Evolutionary conservation across 2,329 filamentous ascomycete genomes (phyloP).

Genomic region (Fusarium sp.): DNA sequence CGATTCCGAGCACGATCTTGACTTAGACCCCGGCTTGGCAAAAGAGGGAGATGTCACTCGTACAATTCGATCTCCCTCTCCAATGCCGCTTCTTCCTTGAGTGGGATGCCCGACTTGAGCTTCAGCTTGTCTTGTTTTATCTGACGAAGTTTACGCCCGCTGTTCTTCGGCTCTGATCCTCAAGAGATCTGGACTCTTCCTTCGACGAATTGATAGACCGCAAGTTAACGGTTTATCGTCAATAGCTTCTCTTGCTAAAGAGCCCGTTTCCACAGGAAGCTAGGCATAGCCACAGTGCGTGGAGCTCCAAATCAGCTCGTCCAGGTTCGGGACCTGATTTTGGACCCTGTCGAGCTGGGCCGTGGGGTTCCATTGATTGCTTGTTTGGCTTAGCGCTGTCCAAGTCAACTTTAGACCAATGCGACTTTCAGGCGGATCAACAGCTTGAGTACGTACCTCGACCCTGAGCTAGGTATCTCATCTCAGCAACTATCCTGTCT

Average conservation of each 20-base stretch:
- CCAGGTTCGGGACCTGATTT: conserved; percentile 41
- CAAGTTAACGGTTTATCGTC: conserved; percentile 18
- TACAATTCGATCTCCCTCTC: conserved; percentile 18
- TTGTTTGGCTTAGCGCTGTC: conserved; percentile 38
- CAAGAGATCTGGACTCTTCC: conserved; percentile 7
- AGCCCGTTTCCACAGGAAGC: conserved; percentile 1
- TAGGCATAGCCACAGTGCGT: conserved; percentile 40
- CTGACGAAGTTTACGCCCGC: conserved; percentile 9
- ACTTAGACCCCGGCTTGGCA: conserved; percentile 39
- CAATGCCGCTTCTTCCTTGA: conserved; percentile 24
- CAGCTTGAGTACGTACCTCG: conserved; percentile 32
- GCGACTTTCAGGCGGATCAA: conserved; percentile 46
- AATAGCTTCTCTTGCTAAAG: conserved; percentile 16
- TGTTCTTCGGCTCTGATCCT: not conserved
- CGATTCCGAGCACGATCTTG: conserved; percentile 30
- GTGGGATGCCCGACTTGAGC: conserved; percentile 1
- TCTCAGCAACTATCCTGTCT: not conserved
- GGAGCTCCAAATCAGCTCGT: conserved; percentile 42
- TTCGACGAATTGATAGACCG: conserved; percentile 5
- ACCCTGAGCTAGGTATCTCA: conserved; percentile 4
- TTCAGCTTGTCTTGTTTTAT: conserved; percentile 6
- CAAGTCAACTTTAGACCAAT: conserved; percentile 35
- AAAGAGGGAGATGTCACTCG: conserved; percentile 28
- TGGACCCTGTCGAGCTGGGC: conserved; percentile 47
- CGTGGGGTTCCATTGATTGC: conserved; percentile 22